These are phyloP conservation scores for Naematelia aurantialba DNA, from an alignment of 768 basidiomycete genomes.

Conservation along the genomic window DNA sequence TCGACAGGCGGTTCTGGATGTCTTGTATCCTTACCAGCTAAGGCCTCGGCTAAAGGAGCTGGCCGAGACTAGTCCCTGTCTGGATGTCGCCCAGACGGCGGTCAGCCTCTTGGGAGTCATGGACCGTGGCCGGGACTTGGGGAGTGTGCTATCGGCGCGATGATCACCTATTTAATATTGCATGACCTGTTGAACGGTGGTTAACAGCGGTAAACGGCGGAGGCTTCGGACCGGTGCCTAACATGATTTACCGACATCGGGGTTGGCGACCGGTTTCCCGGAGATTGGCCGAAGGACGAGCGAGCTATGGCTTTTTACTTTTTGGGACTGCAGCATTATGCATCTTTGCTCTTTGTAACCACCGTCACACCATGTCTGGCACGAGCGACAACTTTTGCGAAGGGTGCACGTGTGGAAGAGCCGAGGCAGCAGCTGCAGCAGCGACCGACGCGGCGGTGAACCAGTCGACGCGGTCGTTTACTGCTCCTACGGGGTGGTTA, in stretches of 20 bases:
- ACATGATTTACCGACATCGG: background rate
- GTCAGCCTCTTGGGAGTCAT: constrained; percentile 28
- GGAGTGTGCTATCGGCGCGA: background rate
- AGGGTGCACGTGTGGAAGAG: constrained; percentile 3
- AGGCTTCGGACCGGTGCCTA: no score
- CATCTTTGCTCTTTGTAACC: no score
- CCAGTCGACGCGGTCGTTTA: constrained; percentile 23
- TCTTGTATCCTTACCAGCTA: constrained; percentile 39
- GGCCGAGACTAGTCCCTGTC: constrained; percentile 11
- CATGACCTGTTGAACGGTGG: no score
- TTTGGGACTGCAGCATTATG: background rate
- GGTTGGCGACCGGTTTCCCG: background rate
- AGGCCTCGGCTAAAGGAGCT: constrained; percentile 24
- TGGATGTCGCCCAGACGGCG: constrained; percentile 28
- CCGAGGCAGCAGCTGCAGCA: background rate
- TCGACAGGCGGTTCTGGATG: constrained; percentile 31
- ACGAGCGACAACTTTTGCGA: background rate
- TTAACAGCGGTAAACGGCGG: no score
- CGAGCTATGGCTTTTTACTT: background rate
- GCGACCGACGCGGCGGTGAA: background rate
- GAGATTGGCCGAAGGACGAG: no score
- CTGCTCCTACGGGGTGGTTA: constrained; percentile 27
- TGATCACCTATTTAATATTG: no score
- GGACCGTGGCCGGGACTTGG: constrained; percentile 21
- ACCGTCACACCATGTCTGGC: background rate